These are phyloP conservation scores for Coemansia sp. DNA, from an alignment of 192 early-diverging fungal species.

Conservation along the genomic window DNA sequence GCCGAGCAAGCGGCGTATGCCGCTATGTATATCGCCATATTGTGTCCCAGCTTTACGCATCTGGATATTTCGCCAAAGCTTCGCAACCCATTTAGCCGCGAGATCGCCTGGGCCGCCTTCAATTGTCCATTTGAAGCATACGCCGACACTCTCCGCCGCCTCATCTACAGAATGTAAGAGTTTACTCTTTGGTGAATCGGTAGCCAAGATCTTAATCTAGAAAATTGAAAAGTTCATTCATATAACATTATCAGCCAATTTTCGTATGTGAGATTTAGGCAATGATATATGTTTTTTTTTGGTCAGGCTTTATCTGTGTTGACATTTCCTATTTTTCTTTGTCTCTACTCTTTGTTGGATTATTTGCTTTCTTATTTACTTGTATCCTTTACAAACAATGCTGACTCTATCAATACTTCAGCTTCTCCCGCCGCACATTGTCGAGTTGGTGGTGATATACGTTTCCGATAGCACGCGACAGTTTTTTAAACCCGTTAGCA, in stretches of 20 bases:
- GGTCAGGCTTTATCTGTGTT: too few relatives aligned
- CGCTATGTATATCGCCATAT: neutral
- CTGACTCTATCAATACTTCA: neutral
- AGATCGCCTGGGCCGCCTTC: neutral
- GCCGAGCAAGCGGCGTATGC: neutral
- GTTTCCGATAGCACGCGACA: neutral
- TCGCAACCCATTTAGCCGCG: neutral
- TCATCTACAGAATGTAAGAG: neutral
- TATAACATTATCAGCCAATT: too few relatives aligned
- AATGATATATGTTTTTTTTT: too few relatives aligned
- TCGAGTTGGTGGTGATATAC: neutral
- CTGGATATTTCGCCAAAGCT: neutral
- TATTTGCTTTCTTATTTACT: too few relatives aligned
- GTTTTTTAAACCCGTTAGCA: too few relatives aligned
- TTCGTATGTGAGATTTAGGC: too few relatives aligned
- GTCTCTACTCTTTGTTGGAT: too few relatives aligned
- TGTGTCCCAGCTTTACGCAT: neutral
- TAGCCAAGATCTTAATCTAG: too few relatives aligned
- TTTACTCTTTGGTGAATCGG: too few relatives aligned
- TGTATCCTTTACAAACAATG: neutral
- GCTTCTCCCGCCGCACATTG: neutral
- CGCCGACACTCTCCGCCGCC: neutral
- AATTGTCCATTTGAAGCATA: neutral
- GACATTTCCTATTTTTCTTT: too few relatives aligned
- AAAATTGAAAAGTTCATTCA: too few relatives aligned